These are phyloP conservation scores for Beauveria bassiana DNA, from an alignment of 2,329 filamentous ascomycete genomes.

Conservation along the genomic window DNA sequence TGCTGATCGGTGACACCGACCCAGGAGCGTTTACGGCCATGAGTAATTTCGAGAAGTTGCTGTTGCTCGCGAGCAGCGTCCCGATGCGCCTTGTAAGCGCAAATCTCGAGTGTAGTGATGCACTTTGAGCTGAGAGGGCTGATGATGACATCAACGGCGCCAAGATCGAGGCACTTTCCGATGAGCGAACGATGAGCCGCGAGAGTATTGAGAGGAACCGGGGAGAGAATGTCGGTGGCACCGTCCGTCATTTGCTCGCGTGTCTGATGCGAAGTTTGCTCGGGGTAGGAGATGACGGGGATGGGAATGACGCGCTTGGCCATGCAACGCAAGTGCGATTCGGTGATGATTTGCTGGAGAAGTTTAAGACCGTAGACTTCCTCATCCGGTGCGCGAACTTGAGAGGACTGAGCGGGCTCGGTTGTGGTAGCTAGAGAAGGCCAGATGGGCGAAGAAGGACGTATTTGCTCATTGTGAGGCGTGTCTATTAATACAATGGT, in stretches of 20 bases:
- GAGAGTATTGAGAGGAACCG: slow-evolving; percentile 17
- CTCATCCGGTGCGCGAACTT: slow-evolving; percentile 36
- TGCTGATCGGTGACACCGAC: slow-evolving; percentile 79
- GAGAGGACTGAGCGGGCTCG: slow-evolving; percentile 25
- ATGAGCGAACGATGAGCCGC: slow-evolving; percentile 37
- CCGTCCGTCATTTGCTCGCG: slow-evolving; percentile 30
- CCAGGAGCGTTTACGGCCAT: slow-evolving; percentile 81
- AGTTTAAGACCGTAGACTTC: slow-evolving; percentile 49
- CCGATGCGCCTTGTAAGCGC: slow-evolving; percentile 76
- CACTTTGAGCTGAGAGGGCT: slow-evolving; percentile 69
- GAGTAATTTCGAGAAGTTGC: slow-evolving; percentile 62
- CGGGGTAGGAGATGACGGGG: slow-evolving; percentile 40
- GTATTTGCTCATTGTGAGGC: slow-evolving; percentile 40
- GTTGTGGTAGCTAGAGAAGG: slow-evolving; percentile 32
- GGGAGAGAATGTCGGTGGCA: slow-evolving; percentile 26
- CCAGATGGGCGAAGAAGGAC: slow-evolving; percentile 2
- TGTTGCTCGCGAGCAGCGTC: slow-evolving; percentile 67
- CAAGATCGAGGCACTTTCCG: slow-evolving; percentile 71
- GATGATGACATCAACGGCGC: slow-evolving; percentile 77
- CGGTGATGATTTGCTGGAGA: slow-evolving; percentile 49
- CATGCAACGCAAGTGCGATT: slow-evolving; percentile 47
- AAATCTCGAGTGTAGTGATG: slow-evolving; percentile 68
- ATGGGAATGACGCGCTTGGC: slow-evolving; percentile 51
- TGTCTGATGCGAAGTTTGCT: slow-evolving; percentile 18
- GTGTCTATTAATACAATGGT: slow-evolving; percentile 51